Evolutionary conservation across 129 eudicot genomes (phyloP), one percentile per base, ranked within the genome.

Genomic region (Pittosporum tobira): DNA sequence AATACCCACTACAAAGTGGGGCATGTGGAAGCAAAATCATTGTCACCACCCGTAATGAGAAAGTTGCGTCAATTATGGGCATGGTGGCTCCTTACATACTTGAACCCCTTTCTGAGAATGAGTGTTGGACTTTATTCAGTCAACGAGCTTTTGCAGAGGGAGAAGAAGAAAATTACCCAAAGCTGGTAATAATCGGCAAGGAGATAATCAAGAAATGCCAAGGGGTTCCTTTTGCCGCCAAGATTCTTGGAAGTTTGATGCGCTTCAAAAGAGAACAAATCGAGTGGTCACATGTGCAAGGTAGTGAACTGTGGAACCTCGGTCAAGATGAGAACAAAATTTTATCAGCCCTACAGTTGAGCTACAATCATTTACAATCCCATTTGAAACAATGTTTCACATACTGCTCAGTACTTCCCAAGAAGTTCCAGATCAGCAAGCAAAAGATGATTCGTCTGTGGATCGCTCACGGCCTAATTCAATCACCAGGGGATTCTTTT

Each of bases 321-420:
- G 11, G 22, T 1, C 38, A 71, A 19, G 34, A 31, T 29, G 57
- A 61, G 11, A 24, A 26, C 50, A 8, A 7, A 18, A 46, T 71
- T 14, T 28, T 71, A 14, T 29, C 76, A 0, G 45, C 65, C 52
- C 52, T 71, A 38, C 46, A 54, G 36, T 36, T 71, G 64, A 71
- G 71, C 18, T 71, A 63, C 29, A 9, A 30, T 43, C 63, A 71
- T 55, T 25, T 71, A 22, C 70, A 70, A 31, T 11, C 30, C n/a
- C 57, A 71, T 5, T 59, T 63, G 51, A 71, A 53, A 23, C 76
- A 51, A 30, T 71, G 76, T 19, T 71, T 71, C 49, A 57, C 76
- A 12, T 71, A 44, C 27, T 71, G 76, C 36, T 24, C 65, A 4
- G 27, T 64, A 10, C 57, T 43, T 38, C 71, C 76, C 15, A 71